Evolutionary conservation across 306 rosid species (phyloP), one percentile per base, ranked within the genome.

Genomic region (Hylodesmum podocarpum): DNA sequence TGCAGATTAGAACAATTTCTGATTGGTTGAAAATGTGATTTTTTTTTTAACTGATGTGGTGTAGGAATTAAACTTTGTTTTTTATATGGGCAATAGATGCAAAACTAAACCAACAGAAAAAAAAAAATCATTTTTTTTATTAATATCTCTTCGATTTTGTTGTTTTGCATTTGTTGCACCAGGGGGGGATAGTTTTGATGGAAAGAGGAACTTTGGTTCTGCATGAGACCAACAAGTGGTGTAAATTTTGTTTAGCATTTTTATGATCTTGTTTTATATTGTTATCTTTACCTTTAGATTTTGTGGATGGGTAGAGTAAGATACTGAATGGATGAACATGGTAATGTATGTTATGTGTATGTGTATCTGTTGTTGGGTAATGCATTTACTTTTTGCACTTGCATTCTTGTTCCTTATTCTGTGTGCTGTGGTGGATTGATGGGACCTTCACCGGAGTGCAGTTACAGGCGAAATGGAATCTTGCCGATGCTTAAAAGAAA

Each of bases 401-500:
- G 58, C 46, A 46, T 63, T 57, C n/a, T 37, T 78, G 70, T 62
- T 34, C 53, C 4, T 65, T 67, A 3, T 62, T 34, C 31, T 40
- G 22, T 64, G 54, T 61, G 36, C 40, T 67, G 55, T 55, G 22
- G 40, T 51, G 41, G 65, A 70, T 82, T 72, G 22, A 40, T 40
- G 34, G 22, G 24, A 72, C 87, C 92, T 88, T 89, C 46, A 89
- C 76, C 19, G 51, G 55, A 40, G 63, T 80, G 28, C 75, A 92
- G 97, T 70, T 95, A 95, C 82, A 90, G 82, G 86, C 84, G 97
- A 36, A 92, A 95, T 46, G 97, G 97, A 25, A 95, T 95, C 76
- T 80, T 92, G 72, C 95, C 98, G 6, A 95, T 92, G 99, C 97
- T 95, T 28, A 90, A 91, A 81, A 88, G 97, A 80, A 92, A 95